Percentiles rank a stretch among this genome's conserved stretches.
These are phyloP conservation scores for Puccinellia tenuiflora DNA, from an alignment of 176 grass and related monocot genomes.

Conservation along the genomic window DNA sequence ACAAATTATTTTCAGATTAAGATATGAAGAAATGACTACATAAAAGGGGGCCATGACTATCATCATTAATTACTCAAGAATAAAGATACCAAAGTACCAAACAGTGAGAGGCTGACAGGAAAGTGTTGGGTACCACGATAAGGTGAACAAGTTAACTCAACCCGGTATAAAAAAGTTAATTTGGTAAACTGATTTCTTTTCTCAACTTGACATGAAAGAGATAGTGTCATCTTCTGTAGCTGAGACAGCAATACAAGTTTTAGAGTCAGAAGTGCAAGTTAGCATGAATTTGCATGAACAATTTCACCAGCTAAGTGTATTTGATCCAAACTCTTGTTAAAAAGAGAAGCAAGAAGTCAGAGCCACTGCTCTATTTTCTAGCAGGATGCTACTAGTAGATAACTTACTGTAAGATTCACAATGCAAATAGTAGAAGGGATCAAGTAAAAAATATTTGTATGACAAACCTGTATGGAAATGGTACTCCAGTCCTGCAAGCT, in stretches of 20 bases:
- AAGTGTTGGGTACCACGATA: background rate
- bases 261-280: background rate
- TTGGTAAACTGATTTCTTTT: background rate
- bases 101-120: background rate
- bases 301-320: background rate
- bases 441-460: slow-evolving; percentile 19
- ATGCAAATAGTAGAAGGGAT: background rate
- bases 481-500: slow-evolving; percentile 95
- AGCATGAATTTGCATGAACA: background rate
- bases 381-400: too few species aligned
- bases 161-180: background rate
- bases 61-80: background rate
- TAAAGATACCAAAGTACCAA: background rate
- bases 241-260: background rate
- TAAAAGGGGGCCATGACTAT: background rate
- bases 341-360: background rate
- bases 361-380: too few species aligned
- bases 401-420: too few species aligned
- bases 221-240: background rate
- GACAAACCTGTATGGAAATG: slow-evolving; percentile 87
- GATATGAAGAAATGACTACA: background rate
- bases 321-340: background rate
- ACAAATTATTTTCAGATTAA: background rate
- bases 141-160: background rate
- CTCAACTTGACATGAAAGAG: background rate